Evolutionary conservation across 176 grass and related monocot species (phyloP).

Genomic region (Themeda triandra): DNA sequence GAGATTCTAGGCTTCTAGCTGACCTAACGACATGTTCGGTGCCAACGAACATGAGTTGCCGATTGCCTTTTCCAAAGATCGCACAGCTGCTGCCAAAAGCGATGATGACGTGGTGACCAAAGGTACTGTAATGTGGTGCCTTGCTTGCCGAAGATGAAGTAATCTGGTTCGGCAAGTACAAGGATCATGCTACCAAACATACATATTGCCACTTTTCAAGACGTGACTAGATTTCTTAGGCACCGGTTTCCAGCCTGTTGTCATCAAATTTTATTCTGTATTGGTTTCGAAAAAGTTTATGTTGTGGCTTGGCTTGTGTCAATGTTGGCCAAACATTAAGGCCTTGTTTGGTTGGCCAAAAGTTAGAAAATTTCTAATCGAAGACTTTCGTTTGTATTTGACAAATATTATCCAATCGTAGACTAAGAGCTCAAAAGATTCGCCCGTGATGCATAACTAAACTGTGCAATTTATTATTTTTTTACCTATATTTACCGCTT

Average conservation of each 20-base stretch:
- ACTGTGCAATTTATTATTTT: no score
- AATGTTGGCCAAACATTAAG: conserved; percentile 20
- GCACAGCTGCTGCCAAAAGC: background rate
- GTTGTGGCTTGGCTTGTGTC: background rate
- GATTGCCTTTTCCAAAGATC: background rate
- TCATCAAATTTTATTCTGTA: background rate
- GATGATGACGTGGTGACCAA: background rate
- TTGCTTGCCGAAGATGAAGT: background rate
- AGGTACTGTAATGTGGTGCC: background rate
- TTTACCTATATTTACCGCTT: no score
- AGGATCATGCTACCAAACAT: background rate
- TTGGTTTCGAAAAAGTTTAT: background rate
- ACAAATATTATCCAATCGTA: no score
- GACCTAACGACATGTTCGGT: background rate
- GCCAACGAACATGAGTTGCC: background rate
- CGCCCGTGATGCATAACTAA: no score
- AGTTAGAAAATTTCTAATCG: no score
- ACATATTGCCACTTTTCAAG: background rate
- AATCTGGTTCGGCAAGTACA: conserved; percentile 1
- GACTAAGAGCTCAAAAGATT: no score
- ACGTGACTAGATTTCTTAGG: background rate
- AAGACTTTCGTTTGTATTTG: no score
- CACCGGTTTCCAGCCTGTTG: conserved; percentile 1
- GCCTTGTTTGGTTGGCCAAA: no score
- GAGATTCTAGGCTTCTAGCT: background rate